Evolutionary conservation across 768 basidiomycete genomes (phyloP).

Genomic region (Hemileccinum impolitum): DNA sequence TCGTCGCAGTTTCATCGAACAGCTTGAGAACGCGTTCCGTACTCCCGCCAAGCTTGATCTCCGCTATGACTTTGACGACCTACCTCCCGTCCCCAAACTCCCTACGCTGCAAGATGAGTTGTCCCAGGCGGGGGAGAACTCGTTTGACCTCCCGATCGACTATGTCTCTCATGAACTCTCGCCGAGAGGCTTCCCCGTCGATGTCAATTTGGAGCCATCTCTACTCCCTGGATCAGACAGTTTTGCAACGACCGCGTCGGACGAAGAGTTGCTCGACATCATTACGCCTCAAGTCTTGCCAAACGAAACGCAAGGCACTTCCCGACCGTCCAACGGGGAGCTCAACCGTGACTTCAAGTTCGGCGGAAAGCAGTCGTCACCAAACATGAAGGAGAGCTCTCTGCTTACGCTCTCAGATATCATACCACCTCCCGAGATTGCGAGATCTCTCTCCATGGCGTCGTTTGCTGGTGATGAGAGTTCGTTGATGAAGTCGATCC

Average conservation of each 20-base stretch:
- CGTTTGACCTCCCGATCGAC: constrained; percentile 17
- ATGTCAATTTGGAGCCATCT: constrained; percentile 34
- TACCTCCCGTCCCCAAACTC: constrained; percentile 53
- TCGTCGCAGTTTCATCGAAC: constrained; percentile 74
- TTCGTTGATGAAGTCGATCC: constrained; percentile 53
- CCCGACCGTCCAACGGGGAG: constrained; percentile 58
- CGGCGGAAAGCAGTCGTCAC: constrained; percentile 44
- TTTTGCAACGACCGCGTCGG: constrained; percentile 28
- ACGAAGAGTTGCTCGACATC: constrained; percentile 29
- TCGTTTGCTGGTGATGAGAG: constrained; percentile 49
- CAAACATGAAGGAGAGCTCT: constrained; percentile 9
- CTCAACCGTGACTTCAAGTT: constrained; percentile 75
- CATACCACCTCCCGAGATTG: constrained; percentile 61
- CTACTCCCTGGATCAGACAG: constrained; percentile 38
- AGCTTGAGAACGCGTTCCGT: constrained; percentile 76
- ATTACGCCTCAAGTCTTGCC: constrained; percentile 17
- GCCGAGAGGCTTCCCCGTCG: constrained; percentile 17
- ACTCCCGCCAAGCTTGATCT: constrained; percentile 71
- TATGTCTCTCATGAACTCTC: constrained; percentile 16
- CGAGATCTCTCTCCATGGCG: constrained; percentile 44
- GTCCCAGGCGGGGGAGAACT: constrained; percentile 20
- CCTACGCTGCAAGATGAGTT: constrained; percentile 35
- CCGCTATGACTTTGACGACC: constrained; percentile 43
- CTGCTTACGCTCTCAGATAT: constrained; percentile 67
- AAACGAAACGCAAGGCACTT: constrained; percentile 32